These are phyloP conservation scores for Oxyria digyna DNA, from an alignment of 148 eudicot species.

Conservation along the genomic window DNA sequence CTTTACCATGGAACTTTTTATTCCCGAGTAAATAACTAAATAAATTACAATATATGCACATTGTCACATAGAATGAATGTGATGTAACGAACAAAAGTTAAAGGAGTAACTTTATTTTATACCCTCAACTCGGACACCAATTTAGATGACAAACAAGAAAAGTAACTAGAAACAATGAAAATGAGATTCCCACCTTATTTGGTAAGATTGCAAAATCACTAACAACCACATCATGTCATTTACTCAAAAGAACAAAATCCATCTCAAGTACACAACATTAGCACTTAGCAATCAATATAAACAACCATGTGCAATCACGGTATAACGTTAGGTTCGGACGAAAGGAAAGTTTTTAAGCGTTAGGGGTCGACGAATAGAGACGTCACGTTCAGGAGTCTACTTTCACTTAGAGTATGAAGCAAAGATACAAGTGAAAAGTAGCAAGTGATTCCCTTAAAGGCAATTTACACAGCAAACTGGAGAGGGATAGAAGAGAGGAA, in stretches of 20 bases:
- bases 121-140: not conserved
- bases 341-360: too few relatives aligned
- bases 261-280: not conserved
- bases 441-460: not conserved
- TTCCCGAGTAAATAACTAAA: too few relatives aligned
- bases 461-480: not conserved
- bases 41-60: too few relatives aligned
- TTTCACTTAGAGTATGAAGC: not conserved
- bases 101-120: not conserved
- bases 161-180: too few relatives aligned
- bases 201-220: not conserved
- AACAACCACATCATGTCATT: not conserved
- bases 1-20: too few relatives aligned
- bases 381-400: too few relatives aligned
- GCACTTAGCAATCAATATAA: not conserved
- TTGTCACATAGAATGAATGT: not conserved
- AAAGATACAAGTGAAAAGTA: not conserved
- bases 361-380: too few relatives aligned
- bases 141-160: not conserved
- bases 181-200: not conserved
- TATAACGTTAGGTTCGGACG: not conserved
- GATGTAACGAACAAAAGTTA: not conserved
- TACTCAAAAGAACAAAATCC: not conserved
- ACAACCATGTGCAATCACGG: not conserved
- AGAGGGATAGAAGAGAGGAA: conserved; percentile 5